Evolutionary conservation across 2,329 filamentous ascomycete species (phyloP), one percentile per base, ranked within the genome.

Genomic region (Cadophora sp.): DNA sequence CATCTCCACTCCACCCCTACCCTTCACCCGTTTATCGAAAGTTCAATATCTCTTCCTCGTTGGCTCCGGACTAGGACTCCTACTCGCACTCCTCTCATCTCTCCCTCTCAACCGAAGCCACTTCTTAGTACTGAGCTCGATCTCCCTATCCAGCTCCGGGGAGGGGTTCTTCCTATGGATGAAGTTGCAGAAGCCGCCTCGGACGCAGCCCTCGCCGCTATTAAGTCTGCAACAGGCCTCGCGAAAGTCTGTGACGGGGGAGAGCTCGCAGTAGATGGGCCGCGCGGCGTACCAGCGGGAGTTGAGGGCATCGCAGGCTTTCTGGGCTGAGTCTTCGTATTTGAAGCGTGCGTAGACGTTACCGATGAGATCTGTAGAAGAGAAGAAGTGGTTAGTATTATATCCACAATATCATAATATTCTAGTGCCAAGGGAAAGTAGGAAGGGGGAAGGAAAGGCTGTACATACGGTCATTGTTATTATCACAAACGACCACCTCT

Each of bases 331-430:
- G 80, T 99, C 96, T 86, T 99, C 96, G 86, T 98, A 99, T 83
- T 99, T 99, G 91, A 98, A 99, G 74, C 96, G 93, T 61, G 96
- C 96, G 84, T 99, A 99, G 77, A 99, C 96, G 81, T 99, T 99
- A 77, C 96, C 96, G 78, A 99, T 97, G 62, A 99, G 86, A 82
- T 99, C 91, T 93, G 72, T 60, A 7, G 27, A 64, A 53, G 8
- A 53, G 22, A n/a, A 16, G 22, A 11, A 1, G 18, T 24, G 43
- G 43, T 65, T 39, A 65, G 55, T 55, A 63, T 8, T n/a, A n/a
- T n/a, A n/a, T n/a, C n/a, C n/a, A n/a, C n/a, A n/a, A n/a, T n/a
- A n/a, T n/a, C n/a, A n/a, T n/a, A n/a, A n/a, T n/a, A n/a, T n/a
- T n/a, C n/a, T n/a, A n/a, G n/a, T n/a, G n/a, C n/a, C n/a, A n/a